A percentile compares a stretch with the other conserved stretches of the same genome.
These are phyloP conservation scores for Cucurbita ficifolia DNA, from an alignment of 306 rosid genomes.

Conservation along the genomic window DNA sequence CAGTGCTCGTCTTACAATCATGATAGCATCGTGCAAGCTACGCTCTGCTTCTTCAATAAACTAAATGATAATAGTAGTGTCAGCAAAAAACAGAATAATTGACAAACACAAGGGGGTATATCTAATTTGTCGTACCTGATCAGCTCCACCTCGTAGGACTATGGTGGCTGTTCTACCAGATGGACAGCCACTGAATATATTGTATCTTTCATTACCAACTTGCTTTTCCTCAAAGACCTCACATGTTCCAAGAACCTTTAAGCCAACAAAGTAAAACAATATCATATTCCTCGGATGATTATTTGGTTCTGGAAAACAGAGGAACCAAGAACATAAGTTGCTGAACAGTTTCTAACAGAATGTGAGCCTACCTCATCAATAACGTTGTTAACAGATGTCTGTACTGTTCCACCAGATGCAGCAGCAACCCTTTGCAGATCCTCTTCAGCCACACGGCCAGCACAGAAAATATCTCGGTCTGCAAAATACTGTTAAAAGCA, in stretches of 20 bases:
- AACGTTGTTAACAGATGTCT: constrained; percentile 82
- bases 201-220: constrained; percentile 96
- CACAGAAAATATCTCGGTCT: constrained; percentile 94
- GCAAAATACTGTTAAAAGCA: constrained; percentile 79
- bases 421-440: constrained; percentile 90
- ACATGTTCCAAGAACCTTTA: constrained; percentile 90
- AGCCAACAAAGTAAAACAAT: constrained; percentile 9
- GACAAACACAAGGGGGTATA: not conserved
- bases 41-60: constrained; percentile 99
- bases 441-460: constrained; percentile 96
- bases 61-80: constrained; percentile 24
- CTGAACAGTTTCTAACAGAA: not conserved
- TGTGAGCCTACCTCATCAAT: constrained; percentile 57
- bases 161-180: constrained; percentile 90
- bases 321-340: not conserved
- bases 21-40: constrained; percentile 95
- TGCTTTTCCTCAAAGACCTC: constrained; percentile 89
- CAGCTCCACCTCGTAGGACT: constrained; percentile 99
- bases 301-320: not conserved
- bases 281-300: not conserved
- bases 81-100: constrained; percentile 2
- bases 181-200: constrained; percentile 90
- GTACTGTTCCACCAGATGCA: constrained; percentile 94
- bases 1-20: constrained; percentile 94
- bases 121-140: constrained; percentile 42